Conservation (phyloP, 805 yeast species). For the Spathaspora boniae region DNA sequence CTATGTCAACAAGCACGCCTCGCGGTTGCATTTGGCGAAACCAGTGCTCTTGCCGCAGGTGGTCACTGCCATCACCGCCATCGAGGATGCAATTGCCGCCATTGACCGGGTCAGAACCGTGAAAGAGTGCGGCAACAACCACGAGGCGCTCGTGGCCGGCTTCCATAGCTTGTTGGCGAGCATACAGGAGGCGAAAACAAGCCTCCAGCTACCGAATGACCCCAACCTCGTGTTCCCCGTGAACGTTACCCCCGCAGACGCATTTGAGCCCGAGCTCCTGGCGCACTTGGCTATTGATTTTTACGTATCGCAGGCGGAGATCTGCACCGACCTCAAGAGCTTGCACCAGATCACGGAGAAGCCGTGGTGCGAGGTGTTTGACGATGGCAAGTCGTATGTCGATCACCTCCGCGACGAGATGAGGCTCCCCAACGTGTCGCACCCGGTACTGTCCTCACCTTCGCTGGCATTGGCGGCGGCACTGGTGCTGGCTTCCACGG, state of each 20-base stretch:
- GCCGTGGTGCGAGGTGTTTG: slow-evolving; percentile 65
- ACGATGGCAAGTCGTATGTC: slow-evolving; percentile 54
- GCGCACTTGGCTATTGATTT: slow-evolving; percentile 55
- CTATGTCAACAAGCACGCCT: slow-evolving; percentile 32
- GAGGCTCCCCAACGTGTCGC: slow-evolving; percentile 23
- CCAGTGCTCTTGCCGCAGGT: slow-evolving; percentile 42
- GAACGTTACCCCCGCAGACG: slow-evolving; percentile 35
- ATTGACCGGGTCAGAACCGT: slow-evolving; percentile 13
- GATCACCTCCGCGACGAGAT: slow-evolving; percentile 58
- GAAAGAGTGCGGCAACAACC: slow-evolving; percentile 7
- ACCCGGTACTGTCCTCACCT: background rate
- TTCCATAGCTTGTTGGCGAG: slow-evolving; percentile 25
- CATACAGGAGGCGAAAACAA: slow-evolving; percentile 31
- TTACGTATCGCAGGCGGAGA: slow-evolving; percentile 57
- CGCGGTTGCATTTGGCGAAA: slow-evolving; percentile 24
- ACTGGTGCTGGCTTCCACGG: slow-evolving; percentile 6
- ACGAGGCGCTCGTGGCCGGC: slow-evolving; percentile 17
- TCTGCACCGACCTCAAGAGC: slow-evolving; percentile 56
- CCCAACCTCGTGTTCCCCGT: slow-evolving; percentile 56
- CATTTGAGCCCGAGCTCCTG: slow-evolving; percentile 44
- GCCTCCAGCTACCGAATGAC: slow-evolving; percentile 41
- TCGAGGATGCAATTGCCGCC: slow-evolving; percentile 32
- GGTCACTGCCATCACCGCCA: slow-evolving; percentile 41
- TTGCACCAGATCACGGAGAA: slow-evolving; percentile 46
- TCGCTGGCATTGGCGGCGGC: slow-evolving; percentile 2